These are phyloP conservation scores for Clavariopsis aquatica DNA, from an alignment of 495 filamentous ascomycete species.

Conservation along the genomic window DNA sequence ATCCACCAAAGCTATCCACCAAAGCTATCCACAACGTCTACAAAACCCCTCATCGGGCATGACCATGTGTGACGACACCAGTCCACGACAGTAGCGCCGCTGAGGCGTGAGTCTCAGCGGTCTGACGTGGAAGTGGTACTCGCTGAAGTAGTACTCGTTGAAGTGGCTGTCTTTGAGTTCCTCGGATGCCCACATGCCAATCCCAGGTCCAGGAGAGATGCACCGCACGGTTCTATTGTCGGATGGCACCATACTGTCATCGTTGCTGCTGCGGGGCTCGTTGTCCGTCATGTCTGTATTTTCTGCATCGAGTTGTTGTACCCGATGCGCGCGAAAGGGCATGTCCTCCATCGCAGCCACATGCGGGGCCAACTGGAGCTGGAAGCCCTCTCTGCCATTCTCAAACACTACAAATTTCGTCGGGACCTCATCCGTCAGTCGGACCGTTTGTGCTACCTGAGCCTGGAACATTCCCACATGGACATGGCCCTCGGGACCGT, in stretches of 20 bases:
- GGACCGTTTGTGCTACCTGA: background rate
- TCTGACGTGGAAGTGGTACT: constrained; percentile 24
- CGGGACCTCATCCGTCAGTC: constrained; percentile 1
- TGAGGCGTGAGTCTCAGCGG: constrained; percentile 32
- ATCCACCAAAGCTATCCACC: background rate
- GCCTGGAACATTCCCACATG: background rate
- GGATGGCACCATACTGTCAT: constrained; percentile 17
- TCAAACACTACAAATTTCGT: constrained; percentile 13
- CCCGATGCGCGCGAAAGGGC: too few species aligned
- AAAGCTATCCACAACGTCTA: constrained; percentile 1
- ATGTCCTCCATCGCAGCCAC: background rate
- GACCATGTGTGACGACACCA: constrained; percentile 31
- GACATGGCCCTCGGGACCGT: constrained; percentile 1
- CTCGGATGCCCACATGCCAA: constrained; percentile 17
- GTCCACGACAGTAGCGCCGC: constrained; percentile 27
- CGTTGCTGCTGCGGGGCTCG: constrained; percentile 14
- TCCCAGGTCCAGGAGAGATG: constrained; percentile 30
- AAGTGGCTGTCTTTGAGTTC: background rate
- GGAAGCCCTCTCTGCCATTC: constrained; percentile 8
- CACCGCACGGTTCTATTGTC: constrained; percentile 9
- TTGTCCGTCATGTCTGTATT: constrained; percentile 11
- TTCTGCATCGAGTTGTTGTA: constrained; percentile 3
- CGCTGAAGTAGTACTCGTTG: background rate
- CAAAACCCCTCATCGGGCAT: constrained; percentile 23
- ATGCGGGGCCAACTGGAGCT: constrained; percentile 4